These are phyloP conservation scores for Chalaropsis ovoidea DNA, from an alignment of 2,329 filamentous ascomycete genomes.

Conservation along the genomic window DNA sequence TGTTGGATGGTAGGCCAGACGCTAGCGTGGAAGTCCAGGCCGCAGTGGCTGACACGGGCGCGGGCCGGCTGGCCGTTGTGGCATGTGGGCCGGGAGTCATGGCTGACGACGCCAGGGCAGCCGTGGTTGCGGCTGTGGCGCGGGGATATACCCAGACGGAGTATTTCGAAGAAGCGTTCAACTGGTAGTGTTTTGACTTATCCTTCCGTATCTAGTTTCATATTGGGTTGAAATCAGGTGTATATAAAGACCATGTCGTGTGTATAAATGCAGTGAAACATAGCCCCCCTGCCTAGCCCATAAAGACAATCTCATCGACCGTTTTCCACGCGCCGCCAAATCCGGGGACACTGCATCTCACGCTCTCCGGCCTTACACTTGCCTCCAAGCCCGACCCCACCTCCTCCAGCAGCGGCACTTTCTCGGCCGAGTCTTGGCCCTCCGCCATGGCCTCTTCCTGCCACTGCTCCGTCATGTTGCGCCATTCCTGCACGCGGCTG, in stretches of 20 bases:
- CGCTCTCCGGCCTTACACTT: neutral
- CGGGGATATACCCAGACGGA: constrained; percentile 31
- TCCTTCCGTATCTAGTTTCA: neutral
- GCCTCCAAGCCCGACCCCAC: neutral
- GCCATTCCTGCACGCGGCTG: constrained; percentile 65
- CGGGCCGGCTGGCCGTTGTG: constrained; percentile 35
- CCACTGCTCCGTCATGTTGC: constrained; percentile 67
- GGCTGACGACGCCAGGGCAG: constrained; percentile 37
- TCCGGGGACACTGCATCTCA: constrained; percentile 9
- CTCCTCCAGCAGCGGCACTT: neutral
- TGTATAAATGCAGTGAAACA: neutral
- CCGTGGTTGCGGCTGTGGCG: constrained; percentile 32
- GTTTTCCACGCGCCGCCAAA: constrained; percentile 17
- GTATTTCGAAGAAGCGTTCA: constrained; percentile 39
- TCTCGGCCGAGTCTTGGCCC: neutral
- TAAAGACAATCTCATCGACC: constrained; percentile 16
- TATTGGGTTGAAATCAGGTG: neutral
- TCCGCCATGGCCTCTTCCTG: constrained; percentile 41
- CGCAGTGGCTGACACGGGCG: constrained; percentile 27
- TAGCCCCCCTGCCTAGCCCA: neutral
- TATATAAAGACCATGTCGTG: constrained; percentile 1
- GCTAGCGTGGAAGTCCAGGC: constrained; percentile 31
- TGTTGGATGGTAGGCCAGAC: constrained; percentile 32
- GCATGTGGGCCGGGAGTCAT: constrained; percentile 39
- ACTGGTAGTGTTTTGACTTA: constrained; percentile 31